Base-by-base conservation (phyloP, 176 grass and related monocot genomes). In the Tillandsia fasciculata region DNA sequence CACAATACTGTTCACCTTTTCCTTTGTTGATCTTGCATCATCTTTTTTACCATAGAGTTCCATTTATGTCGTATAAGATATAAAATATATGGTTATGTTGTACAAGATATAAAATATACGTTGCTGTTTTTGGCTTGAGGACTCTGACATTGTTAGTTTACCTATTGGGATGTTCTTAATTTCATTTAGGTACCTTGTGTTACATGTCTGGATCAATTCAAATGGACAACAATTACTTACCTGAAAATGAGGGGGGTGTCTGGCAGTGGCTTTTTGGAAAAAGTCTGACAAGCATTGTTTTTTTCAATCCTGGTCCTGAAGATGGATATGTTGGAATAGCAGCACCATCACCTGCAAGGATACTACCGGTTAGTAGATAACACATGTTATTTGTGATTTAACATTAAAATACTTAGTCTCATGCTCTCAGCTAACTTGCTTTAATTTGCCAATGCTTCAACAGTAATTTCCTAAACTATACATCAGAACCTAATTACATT, bases 181-280 rank as follows among this genome's bases (percentile, higher is more conserved):
- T 24, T 75, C 24, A 49, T 71, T 54, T 53, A 93, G 94, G 94
- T 68, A 82, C 83, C 78, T 84, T 87, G 79, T 93, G 84, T 72
- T 99, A 83, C 94, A 99, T 93, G 82, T 93, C 94, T 7, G 77
- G 82, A 23, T 79, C 81, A 69, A 83, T 93, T 70, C 84, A 99
- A 80, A 87, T 87, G 82, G 84, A 93, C 47, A 99, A 93, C 49
- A 84, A 85, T 71, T 99, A 99, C 76, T 76, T 85, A 68, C 81
- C 81, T 82, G 89, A 88, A 77, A 87, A 93, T 26, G 94, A 99
- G 3, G 89, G 84, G 24, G 89, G 94, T 2, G 15, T 99, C 13
- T 99, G 89, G 94, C 89, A 93, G 77, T 90, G 94, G 89, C 65
- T 99, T 81, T 99, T 99, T 83, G 94, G 94, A 57, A 91, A 85